Base-by-base conservation (phyloP, 78 protist species). In the Tieghemostelium lacteum region DNA sequence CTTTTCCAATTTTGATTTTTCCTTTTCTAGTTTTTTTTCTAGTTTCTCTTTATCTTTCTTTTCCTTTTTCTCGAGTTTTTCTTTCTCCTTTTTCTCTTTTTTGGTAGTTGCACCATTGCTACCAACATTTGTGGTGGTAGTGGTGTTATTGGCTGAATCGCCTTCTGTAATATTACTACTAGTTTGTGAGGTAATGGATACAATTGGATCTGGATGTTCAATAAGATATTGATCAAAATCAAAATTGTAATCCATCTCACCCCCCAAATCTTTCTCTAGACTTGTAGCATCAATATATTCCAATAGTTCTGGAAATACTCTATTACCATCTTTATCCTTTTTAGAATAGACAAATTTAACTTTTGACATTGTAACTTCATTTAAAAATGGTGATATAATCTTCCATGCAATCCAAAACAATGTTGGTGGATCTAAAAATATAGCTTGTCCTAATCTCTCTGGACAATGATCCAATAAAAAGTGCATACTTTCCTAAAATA, bases 351-450 rank as follows among this genome's bases (percentile, higher is more conserved):
- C 2, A 54, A 80, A 80, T 57, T 70, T 80, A 31, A 80, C 88
- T 42, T 80, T 80, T 37, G 88, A 52, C 7, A 80, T 26, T n/a
- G 88, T 80, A 26, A 80, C 88, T 42, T 80, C 88, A 67, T 80
- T 80, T 40, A 80, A 80, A 80, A 80, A 80, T 55, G 88, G 88
- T 37, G 75, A 67, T 31, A 80, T 80, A 16, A 80, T 42, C 29
- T 80, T 80, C 88, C 88, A 80, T 28, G 76, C 88, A 49, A 80
- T 24, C 88, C 88, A 80, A 67, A 80, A 80, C 57, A 80, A 40
- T n/a, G 88, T 60, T 65, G 88, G 88, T 55, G 88, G 88, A 69
- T 69, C 75, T 24, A 69, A 31, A 45, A 83, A 83, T 45, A 69
- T 60, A 28, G 78, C 55, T 33, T 58, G 71, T 6, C 78, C 91